These are phyloP conservation scores for Wallacemonas sp. DNA, from an alignment of 208 protist genomes.

Conservation along the genomic window DNA sequence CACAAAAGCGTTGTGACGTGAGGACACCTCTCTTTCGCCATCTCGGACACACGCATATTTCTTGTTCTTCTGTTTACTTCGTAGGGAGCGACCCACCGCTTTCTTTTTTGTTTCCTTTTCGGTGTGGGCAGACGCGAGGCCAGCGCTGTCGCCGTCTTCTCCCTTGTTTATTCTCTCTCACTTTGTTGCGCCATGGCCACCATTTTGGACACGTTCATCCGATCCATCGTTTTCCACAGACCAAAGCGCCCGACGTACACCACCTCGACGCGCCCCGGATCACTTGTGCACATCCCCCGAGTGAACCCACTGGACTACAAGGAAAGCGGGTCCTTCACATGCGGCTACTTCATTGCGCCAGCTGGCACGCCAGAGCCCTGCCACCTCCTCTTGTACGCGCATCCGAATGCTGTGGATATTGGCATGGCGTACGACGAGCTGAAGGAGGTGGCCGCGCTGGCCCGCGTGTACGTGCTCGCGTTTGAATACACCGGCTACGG, in stretches of 20 bases:
- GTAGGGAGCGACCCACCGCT: too few relatives aligned
- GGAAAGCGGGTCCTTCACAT: slow-evolving; percentile 65
- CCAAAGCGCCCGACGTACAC: slow-evolving; percentile 61
- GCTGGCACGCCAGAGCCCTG: slow-evolving; percentile 29
- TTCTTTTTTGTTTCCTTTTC: too few relatives aligned
- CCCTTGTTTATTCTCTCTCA: too few relatives aligned
- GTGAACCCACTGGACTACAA: slow-evolving; percentile 44
- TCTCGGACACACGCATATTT: too few relatives aligned
- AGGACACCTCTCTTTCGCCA: too few relatives aligned
- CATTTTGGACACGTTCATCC: slow-evolving; percentile 67
- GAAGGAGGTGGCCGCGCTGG: slow-evolving; percentile 52
- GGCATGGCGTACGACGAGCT: slow-evolving; percentile 74
- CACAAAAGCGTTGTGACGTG: neutral
- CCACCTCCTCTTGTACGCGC: slow-evolving; percentile 79
- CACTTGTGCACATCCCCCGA: slow-evolving; percentile 62
- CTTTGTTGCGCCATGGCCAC: slow-evolving; percentile 39
- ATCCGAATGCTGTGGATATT: slow-evolving; percentile 87
- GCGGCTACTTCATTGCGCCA: slow-evolving; percentile 53
- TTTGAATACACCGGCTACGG: slow-evolving; percentile 89
- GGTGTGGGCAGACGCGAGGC: too few relatives aligned
- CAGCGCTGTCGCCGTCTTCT: too few relatives aligned
- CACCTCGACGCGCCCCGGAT: slow-evolving; percentile 38
- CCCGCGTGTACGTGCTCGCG: slow-evolving; percentile 57
- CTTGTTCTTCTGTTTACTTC: too few relatives aligned
- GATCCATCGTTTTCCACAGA: slow-evolving; percentile 70